Conservation (phyloP, 305 asterid species). For the Fraxinus sp. region DNA sequence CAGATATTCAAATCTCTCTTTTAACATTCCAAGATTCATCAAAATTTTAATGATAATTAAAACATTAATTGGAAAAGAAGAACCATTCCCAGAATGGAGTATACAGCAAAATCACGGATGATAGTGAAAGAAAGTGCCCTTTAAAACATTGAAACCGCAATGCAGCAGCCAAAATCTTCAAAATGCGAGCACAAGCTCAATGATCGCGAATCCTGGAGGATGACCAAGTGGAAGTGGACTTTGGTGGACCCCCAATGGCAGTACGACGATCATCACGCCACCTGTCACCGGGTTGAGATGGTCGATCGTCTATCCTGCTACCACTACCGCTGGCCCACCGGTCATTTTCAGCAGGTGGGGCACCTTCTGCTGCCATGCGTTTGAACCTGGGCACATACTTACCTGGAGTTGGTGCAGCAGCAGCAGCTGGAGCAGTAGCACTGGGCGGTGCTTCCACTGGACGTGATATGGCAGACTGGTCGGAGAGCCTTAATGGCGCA, state of each 20-base stretch:
- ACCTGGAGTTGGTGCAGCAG: conserved; percentile 40
- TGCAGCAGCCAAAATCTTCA: conserved; percentile 2
- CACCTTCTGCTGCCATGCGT: conserved; percentile 36
- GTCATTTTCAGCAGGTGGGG: conserved; percentile 52
- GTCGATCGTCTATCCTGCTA: conserved; percentile 40
- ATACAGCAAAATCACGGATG: background rate
- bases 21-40: background rate
- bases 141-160: background rate
- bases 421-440: conserved; percentile 34
- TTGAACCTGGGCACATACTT: conserved; percentile 67
- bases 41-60: background rate
- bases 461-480: conserved; percentile 34
- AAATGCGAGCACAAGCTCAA: background rate
- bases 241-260: conserved; percentile 29
- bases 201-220: conserved; percentile 14
- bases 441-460: conserved; percentile 38
- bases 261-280: conserved; percentile 53
- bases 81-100: background rate
- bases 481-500: conserved; percentile 31
- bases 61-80: background rate
- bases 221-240: conserved; percentile 55
- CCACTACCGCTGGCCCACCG: conserved; percentile 62
- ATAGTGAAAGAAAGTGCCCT: background rate
- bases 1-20: background rate
- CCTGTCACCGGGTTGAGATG: conserved; percentile 42